These are phyloP conservation scores for Pichia kudriavzevii DNA, from an alignment of 1,139 yeast species.

Conservation along the genomic window DNA sequence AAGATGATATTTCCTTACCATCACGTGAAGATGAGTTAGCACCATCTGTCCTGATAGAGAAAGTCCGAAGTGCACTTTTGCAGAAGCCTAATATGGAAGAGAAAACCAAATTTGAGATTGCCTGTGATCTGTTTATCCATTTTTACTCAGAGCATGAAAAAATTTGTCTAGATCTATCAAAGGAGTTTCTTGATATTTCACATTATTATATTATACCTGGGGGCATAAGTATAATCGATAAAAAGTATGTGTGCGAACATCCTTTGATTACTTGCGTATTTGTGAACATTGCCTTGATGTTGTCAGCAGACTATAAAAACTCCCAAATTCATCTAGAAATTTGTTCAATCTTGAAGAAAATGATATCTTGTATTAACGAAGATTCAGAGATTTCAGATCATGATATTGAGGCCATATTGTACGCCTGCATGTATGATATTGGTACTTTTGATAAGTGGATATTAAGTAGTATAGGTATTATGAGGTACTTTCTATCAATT, in stretches of 20 bases:
- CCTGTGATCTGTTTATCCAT: conserved; percentile 33
- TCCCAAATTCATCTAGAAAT: conserved; percentile 37
- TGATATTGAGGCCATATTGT: conserved; percentile 48
- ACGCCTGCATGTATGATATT: conserved; percentile 43
- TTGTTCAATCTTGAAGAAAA: conserved; percentile 37
- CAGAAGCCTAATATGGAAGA: conserved; percentile 19
- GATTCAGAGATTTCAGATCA: conserved; percentile 39
- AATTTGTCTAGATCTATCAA: conserved; percentile 35
- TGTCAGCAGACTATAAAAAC: conserved; percentile 41
- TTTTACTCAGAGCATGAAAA: conserved; percentile 35
- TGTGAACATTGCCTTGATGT: conserved; percentile 42
- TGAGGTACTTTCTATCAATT: conserved; percentile 37
- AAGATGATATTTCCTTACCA: conserved; percentile 1
- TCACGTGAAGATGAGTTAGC: conserved; percentile 22
- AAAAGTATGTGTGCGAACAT: conserved; percentile 36
- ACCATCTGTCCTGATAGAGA: conserved; percentile 36
- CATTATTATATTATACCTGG: conserved; percentile 53
- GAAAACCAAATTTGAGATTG: conserved; percentile 24
- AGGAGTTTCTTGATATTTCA: conserved; percentile 38
- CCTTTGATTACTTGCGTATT: conserved; percentile 45
- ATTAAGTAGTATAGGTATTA: conserved; percentile 40
- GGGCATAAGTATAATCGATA: conserved; percentile 37
- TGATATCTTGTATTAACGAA: conserved; percentile 32
- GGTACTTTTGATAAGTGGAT: conserved; percentile 44
- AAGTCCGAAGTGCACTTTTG: conserved; percentile 27